A percentile compares a stretch with the other conserved stretches of the same genome.
Conservation (phyloP, 352 stramenopile species). For the Phytophthora pluvialis region DNA sequence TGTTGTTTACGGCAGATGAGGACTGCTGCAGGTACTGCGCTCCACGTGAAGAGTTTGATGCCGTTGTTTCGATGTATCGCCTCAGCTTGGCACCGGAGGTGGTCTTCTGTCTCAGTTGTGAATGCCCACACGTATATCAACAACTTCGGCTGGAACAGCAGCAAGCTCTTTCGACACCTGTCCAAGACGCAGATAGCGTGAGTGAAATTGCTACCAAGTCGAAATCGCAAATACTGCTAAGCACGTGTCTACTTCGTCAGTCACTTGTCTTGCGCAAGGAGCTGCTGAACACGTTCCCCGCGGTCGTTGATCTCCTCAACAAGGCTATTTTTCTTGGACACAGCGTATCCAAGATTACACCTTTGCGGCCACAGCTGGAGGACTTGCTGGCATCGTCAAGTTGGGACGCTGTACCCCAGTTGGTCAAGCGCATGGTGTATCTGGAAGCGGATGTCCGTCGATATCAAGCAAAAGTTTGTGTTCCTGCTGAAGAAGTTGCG, state of each 20-base stretch:
- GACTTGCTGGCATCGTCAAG: constrained; percentile 9
- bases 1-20: neutral
- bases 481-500: constrained; percentile 16
- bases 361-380: constrained; percentile 13
- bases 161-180: constrained; percentile 8
- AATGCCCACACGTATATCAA: constrained; percentile 22
- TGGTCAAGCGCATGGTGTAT: constrained; percentile 37
- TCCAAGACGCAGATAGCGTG: constrained; percentile 9
- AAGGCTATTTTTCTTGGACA: constrained; percentile 28
- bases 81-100: constrained; percentile 2
- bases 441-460: constrained; percentile 33
- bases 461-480: constrained; percentile 23
- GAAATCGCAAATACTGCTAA: constrained; percentile 22
- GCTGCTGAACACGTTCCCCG: constrained; percentile 28
- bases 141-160: constrained; percentile 17
- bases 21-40: constrained; percentile 21
- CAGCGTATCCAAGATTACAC: constrained; percentile 25
- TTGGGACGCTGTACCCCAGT: constrained; percentile 27
- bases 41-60: constrained; percentile 12
- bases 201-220: constrained; percentile 4
- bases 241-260: constrained; percentile 39
- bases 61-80: constrained; percentile 7
- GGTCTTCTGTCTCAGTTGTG: constrained; percentile 29
- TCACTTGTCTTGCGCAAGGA: constrained; percentile 37
- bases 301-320: constrained; percentile 21